phyloP scores from a whole-genome alignment of 1,284 basidiomycete genomes.

The Ustilago nuda region DNA sequence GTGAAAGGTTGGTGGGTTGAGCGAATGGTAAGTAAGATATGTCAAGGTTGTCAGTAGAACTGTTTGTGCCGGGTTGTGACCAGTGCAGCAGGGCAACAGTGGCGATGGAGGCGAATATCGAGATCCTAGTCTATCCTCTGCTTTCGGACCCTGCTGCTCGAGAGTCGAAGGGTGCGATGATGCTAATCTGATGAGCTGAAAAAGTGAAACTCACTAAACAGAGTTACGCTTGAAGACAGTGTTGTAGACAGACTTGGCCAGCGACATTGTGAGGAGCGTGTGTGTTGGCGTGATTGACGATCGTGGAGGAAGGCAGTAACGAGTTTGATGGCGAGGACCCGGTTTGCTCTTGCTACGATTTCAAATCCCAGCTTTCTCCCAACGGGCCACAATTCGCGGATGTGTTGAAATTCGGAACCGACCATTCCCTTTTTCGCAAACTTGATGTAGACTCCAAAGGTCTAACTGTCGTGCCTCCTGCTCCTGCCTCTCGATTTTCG shows the following conservation, averaged over 20 bases:
- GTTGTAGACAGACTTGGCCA: constrained; percentile 59
- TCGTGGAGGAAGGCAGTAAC: constrained; percentile 13
- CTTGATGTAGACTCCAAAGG: background rate
- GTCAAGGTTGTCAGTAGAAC: constrained; percentile 4
- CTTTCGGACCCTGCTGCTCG: background rate
- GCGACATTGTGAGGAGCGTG: constrained; percentile 46
- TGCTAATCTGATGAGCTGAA: background rate
- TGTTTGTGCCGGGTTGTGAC: background rate
- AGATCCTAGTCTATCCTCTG: too few relatives aligned
- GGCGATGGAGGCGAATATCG: background rate
- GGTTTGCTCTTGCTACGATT: constrained; percentile 17
- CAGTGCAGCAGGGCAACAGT: background rate
- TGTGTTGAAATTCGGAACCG: constrained; percentile 25
- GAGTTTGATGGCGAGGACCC: constrained; percentile 5
- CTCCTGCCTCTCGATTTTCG: background rate
- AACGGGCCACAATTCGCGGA: constrained; percentile 18
- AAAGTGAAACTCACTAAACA: constrained; percentile 57
- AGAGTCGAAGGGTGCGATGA: constrained; percentile 1
- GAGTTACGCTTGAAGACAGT: constrained; percentile 66
- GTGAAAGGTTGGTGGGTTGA: background rate
- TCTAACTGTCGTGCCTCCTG: background rate
- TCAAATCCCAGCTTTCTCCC: constrained; percentile 18
- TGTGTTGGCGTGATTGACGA: constrained; percentile 20
- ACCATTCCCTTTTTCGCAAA: background rate
- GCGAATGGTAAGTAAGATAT: background rate